These are phyloP conservation scores for Exsudoporus floridanus DNA, from an alignment of 1,284 basidiomycete species.

Conservation along the genomic window DNA sequence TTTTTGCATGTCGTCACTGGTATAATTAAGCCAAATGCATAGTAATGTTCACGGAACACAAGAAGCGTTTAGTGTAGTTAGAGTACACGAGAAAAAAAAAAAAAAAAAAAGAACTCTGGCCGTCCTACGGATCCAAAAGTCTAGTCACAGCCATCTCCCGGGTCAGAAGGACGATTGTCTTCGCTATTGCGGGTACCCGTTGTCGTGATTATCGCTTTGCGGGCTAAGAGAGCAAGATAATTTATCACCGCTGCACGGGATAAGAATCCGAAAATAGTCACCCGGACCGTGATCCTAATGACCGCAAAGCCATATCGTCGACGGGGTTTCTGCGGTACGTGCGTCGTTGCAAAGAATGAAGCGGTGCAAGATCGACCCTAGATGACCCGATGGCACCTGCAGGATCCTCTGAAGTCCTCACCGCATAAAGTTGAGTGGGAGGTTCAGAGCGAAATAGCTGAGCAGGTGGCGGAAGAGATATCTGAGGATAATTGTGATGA, in stretches of 20 bases:
- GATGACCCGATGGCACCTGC: conserved; percentile 32
- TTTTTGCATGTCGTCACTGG: conserved; percentile 19
- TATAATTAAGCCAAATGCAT: conserved; percentile 33
- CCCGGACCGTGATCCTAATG: conserved; percentile 43
- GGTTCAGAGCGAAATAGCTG: conserved; percentile 32
- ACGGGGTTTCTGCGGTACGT: conserved; percentile 60
- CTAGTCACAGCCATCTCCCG: not conserved
- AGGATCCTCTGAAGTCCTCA: conserved; percentile 25
- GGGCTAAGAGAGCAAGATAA: conserved; percentile 16
- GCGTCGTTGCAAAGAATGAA: conserved; percentile 54
- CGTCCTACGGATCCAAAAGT: not conserved
- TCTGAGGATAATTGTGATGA: conserved; percentile 20
- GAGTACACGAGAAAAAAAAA: conserved; percentile 15
- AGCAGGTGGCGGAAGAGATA: conserved; percentile 36
- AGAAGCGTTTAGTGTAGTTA: conserved; percentile 10
- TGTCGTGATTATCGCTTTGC: conserved; percentile 16
- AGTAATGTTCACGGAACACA: conserved; percentile 14
- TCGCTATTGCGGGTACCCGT: conserved; percentile 8
- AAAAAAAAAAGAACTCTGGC: not conserved
- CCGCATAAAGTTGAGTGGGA: conserved; percentile 34
- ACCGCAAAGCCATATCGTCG: conserved; percentile 60
- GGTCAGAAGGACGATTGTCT: not conserved
- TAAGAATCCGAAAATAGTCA: conserved; percentile 32
- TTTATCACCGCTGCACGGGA: conserved; percentile 28
- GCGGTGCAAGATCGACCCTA: conserved; percentile 51